phyloP scores from a whole-genome alignment of 768 basidiomycete genomes.

The Boletus vinaceobasis region DNA sequence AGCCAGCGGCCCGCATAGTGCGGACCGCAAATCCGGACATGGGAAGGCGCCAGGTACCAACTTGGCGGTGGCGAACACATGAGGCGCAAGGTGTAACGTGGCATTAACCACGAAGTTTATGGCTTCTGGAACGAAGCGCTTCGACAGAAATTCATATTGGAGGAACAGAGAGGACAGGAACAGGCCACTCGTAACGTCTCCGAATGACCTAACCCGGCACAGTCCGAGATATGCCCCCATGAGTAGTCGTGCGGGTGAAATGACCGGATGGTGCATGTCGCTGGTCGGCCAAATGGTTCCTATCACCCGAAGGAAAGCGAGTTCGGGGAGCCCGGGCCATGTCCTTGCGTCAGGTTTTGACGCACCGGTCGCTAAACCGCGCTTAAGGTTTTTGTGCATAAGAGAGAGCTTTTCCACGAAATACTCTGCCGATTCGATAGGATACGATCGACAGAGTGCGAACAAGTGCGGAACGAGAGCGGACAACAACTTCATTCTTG shows the following conservation, averaged over 20 bases:
- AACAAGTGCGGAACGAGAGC: conserved; percentile 74
- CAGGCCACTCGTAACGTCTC: conserved; percentile 79
- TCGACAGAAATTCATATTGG: conserved; percentile 82
- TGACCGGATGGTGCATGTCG: conserved; percentile 87
- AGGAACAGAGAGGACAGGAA: conserved; percentile 84
- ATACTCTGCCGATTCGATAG: conserved; percentile 70
- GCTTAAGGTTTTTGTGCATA: conserved; percentile 92
- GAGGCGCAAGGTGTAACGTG: conserved; percentile 71
- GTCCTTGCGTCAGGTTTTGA: conserved; percentile 63
- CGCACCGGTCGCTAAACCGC: conserved; percentile 72
- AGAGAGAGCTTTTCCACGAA: conserved; percentile 79
- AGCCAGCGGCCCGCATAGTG: conserved; percentile 38
- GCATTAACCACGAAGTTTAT: conserved; percentile 75
- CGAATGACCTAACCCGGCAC: conserved; percentile 67
- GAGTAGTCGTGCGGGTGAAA: conserved; percentile 81
- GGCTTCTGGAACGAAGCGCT: conserved; percentile 85
- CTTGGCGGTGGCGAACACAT: conserved; percentile 40
- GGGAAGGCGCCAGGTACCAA: conserved; percentile 70
- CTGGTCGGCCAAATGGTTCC: conserved; percentile 90
- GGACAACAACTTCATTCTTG: conserved; percentile 58
- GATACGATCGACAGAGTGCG: conserved; percentile 76
- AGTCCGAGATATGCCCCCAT: conserved; percentile 91
- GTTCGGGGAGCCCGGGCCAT: conserved; percentile 84
- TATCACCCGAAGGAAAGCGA: conserved; percentile 74
- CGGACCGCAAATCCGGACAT: conserved; percentile 62